Conservation (phyloP, 23 red algal genomes). For the Agarophyton chilense region DNA sequence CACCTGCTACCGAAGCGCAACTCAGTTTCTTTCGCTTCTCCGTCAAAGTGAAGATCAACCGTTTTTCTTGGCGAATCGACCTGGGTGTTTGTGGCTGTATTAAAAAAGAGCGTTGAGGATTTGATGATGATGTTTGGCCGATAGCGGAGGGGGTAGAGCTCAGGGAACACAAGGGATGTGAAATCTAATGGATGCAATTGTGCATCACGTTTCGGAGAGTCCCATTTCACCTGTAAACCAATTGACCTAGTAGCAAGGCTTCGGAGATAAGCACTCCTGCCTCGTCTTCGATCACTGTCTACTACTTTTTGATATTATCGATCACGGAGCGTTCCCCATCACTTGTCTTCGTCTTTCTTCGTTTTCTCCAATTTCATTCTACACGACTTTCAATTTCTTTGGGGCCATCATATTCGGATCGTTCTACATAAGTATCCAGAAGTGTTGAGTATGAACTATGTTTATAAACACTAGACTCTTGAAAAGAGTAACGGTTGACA, state of each 20-base stretch:
- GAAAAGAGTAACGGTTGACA: background rate
- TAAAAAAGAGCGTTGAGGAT: background rate
- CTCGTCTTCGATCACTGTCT: background rate
- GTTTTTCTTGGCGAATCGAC: background rate
- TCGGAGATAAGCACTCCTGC: background rate
- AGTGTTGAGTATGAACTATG: background rate
- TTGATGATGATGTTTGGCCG: background rate
- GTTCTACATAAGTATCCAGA: background rate
- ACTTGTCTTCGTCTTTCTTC: conserved; percentile 44
- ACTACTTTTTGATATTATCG: conserved; percentile 35
- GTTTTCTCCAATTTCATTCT: conserved; percentile 41
- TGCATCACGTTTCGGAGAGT: background rate
- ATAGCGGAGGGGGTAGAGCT: too few relatives aligned
- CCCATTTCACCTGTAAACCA: background rate
- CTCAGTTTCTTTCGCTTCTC: background rate
- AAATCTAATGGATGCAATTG: background rate
- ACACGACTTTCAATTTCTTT: conserved; percentile 47
- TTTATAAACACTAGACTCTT: background rate
- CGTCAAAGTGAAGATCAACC: background rate
- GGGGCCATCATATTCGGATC: conserved; percentile 50
- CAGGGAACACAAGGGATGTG: background rate
- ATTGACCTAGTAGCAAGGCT: background rate
- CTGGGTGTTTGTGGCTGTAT: background rate
- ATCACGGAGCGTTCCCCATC: conserved; percentile 51
- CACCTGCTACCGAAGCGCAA: too few relatives aligned